Evolutionary conservation across 371 early-diverging fungal genomes (phyloP), one percentile per base, ranked within the genome.

Genomic region (Actinomucor elegans): DNA sequence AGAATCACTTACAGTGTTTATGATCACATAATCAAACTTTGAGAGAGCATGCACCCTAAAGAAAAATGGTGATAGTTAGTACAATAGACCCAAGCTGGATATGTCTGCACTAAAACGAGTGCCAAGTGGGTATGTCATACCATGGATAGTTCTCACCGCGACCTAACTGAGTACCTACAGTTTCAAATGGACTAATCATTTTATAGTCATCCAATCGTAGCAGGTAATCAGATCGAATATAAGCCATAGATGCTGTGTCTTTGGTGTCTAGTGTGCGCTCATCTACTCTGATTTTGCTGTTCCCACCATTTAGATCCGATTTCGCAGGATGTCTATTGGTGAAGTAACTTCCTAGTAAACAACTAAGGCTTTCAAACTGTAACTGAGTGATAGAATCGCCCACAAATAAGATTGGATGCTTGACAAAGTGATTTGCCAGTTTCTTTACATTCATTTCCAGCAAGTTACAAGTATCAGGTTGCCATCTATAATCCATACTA

Each of bases 331-430:
- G 63, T 53, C 58, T 48, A 41, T 53, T 52, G 1, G 33, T 32
- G 10, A 69, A 32, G 18, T 63, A 34, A 10, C 67, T 29, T 3
- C 77, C 77, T 17, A 73, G 34, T 26, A 73, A 34, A 33, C 77
- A 77, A 6, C 57, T 54, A 42, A 77, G 29, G 32, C 74, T 77
- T 32, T 77, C 77, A n/a, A 50, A 77, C 46, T 71, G 71, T 17
- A 77, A 46, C 36, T 77, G 74, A 34, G 71, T 73, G 38, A 77
- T 77, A 2, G 74, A 73, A 36, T 77, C 77, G 8, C 77, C 77
- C 1, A 77, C 66, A 21, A 77, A 66, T 7, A 77, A 42, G 3
- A 77, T 33, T 1, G 77, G 74, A 38, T 71, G 65, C 11, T 69
- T 37, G 14, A 51, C 24, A 11, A 77, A 45, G 27, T 77, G 74